phyloP scores from a whole-genome alignment of 106 monocot genomes.

The Dendrobium huoshanense region DNA sequence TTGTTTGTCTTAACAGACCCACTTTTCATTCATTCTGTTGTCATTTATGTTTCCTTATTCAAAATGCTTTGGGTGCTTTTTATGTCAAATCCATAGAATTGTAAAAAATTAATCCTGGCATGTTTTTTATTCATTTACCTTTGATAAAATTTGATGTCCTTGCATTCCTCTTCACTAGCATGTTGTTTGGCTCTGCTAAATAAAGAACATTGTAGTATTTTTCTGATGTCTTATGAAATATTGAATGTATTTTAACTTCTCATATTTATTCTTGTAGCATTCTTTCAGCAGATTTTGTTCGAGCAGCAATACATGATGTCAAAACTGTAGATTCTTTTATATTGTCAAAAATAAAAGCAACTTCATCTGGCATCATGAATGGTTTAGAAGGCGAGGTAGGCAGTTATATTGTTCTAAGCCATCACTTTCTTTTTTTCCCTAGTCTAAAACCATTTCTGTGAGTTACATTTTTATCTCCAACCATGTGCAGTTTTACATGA shows the following conservation, averaged over 20 bases:
- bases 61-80: not conserved
- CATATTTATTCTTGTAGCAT: constrained; percentile 90
- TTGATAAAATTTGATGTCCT: not conserved
- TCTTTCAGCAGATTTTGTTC: constrained; percentile 96
- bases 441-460: not conserved
- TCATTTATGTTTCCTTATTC: not conserved
- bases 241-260: constrained; percentile 31
- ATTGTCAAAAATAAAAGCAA: constrained; percentile 53
- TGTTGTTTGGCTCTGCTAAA: not conserved
- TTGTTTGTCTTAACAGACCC: not conserved
- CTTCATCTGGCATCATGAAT: constrained; percentile 34
- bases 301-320: constrained; percentile 62
- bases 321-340: constrained; percentile 53
- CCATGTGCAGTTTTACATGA: not conserved
- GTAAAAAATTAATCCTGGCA: not conserved
- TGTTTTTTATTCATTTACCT: not conserved
- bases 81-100: not conserved
- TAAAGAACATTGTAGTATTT: not conserved
- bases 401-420: not conserved
- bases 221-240: constrained; percentile 6
- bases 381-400: constrained; percentile 55
- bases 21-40: not conserved
- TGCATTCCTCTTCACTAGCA: constrained; percentile 1
- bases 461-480: not conserved
- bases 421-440: not conserved